Conservation (phyloP, 2,329 filamentous ascomycete species). For the Fusarium keratoplasticum region DNA sequence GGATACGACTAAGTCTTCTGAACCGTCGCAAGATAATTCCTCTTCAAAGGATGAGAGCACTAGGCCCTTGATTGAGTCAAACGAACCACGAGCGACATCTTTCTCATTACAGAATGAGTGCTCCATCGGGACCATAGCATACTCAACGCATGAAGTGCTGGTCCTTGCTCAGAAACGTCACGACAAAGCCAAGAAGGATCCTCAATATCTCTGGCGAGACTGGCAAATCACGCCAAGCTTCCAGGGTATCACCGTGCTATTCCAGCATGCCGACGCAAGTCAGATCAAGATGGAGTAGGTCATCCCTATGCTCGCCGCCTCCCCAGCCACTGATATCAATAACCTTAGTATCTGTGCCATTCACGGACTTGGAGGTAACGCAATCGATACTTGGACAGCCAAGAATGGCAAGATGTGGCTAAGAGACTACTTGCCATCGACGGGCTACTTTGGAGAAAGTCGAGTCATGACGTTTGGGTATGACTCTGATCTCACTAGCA, state of each 20-base stretch:
- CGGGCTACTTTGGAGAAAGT: not conserved
- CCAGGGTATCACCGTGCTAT: not conserved
- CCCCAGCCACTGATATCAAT: not conserved
- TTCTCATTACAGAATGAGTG: not conserved
- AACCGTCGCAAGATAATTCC: not conserved
- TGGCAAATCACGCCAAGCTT: not conserved
- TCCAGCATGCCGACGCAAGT: not conserved
- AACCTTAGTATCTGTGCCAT: not conserved
- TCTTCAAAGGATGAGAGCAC: not conserved
- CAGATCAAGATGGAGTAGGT: not conserved
- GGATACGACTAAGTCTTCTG: not conserved
- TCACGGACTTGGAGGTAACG: not conserved
- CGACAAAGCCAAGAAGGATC: not conserved
- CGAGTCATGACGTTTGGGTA: not conserved
- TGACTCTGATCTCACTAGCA: not conserved
- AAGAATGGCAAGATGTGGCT: not conserved
- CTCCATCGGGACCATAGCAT: not conserved
- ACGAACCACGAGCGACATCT: not conserved
- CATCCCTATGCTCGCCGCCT: not conserved
- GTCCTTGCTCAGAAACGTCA: not conserved
- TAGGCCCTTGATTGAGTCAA: not conserved
- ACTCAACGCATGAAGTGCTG: not conserved
- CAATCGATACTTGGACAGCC: not conserved
- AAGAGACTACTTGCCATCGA: not conserved
- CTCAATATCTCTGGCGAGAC: not conserved